Evolutionary conservation across 208 protist species (phyloP).

Genomic region (Trypanosoma brucei): DNA sequence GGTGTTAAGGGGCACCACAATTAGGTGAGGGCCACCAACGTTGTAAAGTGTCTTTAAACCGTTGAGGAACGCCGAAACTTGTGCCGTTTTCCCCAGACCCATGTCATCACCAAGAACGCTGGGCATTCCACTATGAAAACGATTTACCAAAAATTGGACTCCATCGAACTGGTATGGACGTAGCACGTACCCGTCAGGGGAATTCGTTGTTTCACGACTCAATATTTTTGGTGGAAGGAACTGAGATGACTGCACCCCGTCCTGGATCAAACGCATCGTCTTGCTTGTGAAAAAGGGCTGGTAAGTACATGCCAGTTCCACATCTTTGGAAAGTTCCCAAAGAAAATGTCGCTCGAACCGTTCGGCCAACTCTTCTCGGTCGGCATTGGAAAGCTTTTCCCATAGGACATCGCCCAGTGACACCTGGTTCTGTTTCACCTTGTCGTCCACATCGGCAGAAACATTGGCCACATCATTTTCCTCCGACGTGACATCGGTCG

Average conservation of each 20-base stretch:
- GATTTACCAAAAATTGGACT: constrained; percentile 91
- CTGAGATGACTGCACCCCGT: constrained; percentile 20
- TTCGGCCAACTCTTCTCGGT: constrained; percentile 24
- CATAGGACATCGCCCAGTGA: constrained; percentile 42
- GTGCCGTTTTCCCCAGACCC: constrained; percentile 98
- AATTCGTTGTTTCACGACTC: constrained; percentile 18
- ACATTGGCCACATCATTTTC: too few species aligned
- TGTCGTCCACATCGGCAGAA: too few species aligned
- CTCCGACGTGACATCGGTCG: too few species aligned
- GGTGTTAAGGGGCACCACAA: constrained; percentile 94
- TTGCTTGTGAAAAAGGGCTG: constrained; percentile 75
- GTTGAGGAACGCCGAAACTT: constrained; percentile 90
- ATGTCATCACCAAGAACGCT: constrained; percentile 96
- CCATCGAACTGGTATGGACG: constrained; percentile 95
- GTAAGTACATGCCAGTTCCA: constrained; percentile 41
- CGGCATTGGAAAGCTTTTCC: constrained; percentile 33
- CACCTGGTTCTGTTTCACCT: neutral
- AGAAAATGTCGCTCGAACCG: constrained; percentile 69
- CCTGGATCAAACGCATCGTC: constrained; percentile 37
- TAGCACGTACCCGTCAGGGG: constrained; percentile 55
- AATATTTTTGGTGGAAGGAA: constrained; percentile 38
- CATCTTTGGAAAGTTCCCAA: constrained; percentile 48
- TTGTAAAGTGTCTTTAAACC: constrained; percentile 53
- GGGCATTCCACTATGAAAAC: constrained; percentile 83
- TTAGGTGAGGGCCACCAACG: constrained; percentile 92